Percentiles rank a stretch among this genome's conserved stretches.
phyloP scores from a whole-genome alignment of 2,329 filamentous ascomycete genomes.

The Macrophomina tecta region DNA sequence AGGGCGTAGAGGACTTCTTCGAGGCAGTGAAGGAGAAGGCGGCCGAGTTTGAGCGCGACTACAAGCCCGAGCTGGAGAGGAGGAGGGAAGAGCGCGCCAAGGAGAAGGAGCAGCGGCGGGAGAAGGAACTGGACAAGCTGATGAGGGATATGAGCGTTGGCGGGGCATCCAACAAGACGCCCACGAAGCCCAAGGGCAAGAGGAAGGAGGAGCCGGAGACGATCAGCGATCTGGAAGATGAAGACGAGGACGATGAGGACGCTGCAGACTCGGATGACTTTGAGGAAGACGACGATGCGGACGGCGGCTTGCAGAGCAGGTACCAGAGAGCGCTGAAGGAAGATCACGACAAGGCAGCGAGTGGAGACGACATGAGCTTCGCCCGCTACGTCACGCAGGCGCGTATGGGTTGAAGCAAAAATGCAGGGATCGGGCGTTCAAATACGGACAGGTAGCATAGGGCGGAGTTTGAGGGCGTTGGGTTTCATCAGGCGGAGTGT shows the following conservation, averaged over 20 bases:
- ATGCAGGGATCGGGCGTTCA: conserved; percentile 18
- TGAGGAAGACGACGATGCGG: conserved; percentile 61
- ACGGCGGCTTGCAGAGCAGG: conserved; percentile 71
- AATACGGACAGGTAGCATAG: conserved; percentile 19
- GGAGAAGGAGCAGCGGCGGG: conserved; percentile 71
- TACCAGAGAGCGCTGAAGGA: conserved; percentile 78
- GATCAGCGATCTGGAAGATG: conserved; percentile 56
- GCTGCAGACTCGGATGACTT: conserved; percentile 60
- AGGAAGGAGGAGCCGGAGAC: conserved; percentile 56
- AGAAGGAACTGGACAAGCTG: conserved; percentile 86
- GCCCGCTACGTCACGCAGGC: conserved; percentile 54
- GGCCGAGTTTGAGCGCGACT: conserved; percentile 86
- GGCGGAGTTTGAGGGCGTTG: conserved; percentile 3
- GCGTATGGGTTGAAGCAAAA: conserved; percentile 15
- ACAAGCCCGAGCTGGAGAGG: conserved; percentile 87
- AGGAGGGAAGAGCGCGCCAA: conserved; percentile 77
- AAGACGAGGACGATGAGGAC: conserved; percentile 57
- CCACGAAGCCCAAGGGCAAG: conserved; percentile 37
- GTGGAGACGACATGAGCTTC: conserved; percentile 59
- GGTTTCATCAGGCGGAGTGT: conserved; percentile 5
- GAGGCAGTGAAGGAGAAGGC: conserved; percentile 85
- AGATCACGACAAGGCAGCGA: conserved; percentile 43
- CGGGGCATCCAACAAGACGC: conserved; percentile 34
- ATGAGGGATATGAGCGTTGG: conserved; percentile 87
- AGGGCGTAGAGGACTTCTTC: conserved; percentile 93